Conservation (phyloP, 805 yeast species). For the Wickerhamomyces canadensis region DNA sequence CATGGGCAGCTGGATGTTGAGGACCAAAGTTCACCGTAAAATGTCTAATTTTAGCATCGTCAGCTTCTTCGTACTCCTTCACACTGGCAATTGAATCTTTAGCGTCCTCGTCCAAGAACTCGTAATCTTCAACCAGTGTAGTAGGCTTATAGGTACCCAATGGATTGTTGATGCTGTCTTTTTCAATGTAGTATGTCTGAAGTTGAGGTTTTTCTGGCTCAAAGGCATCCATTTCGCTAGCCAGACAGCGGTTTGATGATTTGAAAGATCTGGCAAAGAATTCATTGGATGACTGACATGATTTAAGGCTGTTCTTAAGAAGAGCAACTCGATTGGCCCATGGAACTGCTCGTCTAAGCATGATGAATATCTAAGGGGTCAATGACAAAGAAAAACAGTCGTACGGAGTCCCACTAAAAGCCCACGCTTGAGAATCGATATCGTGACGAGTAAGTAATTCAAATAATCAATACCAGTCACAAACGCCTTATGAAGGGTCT, state of each 20-base stretch:
- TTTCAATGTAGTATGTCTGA: constrained; percentile 10
- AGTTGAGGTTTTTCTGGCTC: constrained; percentile 17
- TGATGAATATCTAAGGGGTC: not conserved
- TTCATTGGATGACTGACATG: not conserved
- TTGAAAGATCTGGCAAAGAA: constrained; percentile 4
- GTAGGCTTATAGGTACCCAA: constrained; percentile 32
- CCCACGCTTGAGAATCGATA: too few relatives aligned
- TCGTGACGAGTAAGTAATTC: too few relatives aligned
- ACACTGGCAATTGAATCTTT: constrained; percentile 25
- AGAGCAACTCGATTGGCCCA: constrained; percentile 3
- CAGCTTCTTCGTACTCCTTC: constrained; percentile 9
- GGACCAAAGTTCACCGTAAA: constrained; percentile 91
- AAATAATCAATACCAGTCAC: not conserved
- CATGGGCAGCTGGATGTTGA: constrained; percentile 94
- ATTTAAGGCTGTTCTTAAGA: not conserved
- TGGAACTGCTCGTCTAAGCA: constrained; percentile 5
- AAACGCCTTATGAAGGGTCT: too few relatives aligned
- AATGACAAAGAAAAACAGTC: too few relatives aligned
- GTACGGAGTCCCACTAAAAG: too few relatives aligned
- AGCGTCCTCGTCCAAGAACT: constrained; percentile 34
- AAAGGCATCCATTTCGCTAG: constrained; percentile 21
- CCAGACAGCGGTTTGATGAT: not conserved
- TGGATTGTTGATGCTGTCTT: constrained; percentile 31
- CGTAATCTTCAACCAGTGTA: constrained; percentile 22
- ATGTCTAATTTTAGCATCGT: constrained; percentile 57